Base-by-base conservation (phyloP, 2,329 filamentous ascomycete species). In the Graphium sp. region DNA sequence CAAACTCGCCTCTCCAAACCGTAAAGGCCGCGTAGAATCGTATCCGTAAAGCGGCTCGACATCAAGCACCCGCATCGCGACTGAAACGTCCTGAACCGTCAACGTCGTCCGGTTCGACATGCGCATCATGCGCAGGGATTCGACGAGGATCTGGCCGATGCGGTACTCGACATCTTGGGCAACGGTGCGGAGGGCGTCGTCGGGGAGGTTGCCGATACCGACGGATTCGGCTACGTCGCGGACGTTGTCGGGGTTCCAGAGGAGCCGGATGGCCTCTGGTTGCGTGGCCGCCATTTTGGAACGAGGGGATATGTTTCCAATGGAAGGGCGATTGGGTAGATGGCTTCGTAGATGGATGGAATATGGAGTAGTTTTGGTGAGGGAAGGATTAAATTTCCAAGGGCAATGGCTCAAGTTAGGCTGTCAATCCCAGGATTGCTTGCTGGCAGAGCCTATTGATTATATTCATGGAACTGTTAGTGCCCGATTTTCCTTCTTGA, bases 201-300 rank as follows among this genome's bases (percentile, higher is more conserved):
- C 82, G 47, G 71, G 73, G 24, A 95, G 65, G 31, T 71, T 66
- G 40, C 69, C 60, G 41, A 98, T 85, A 33, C 89, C 89, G 26
- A 95, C 81, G 2, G 89, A 93, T 52, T 98, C 89, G 40, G 89
- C 87, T 35, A 95, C 85, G 50, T 98, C 89, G 42, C 75, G 76
- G 42, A 98, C 81, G 42, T 93, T 95, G 44, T 98, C 89, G 12
- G 81, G 74, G 47, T 94, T 95, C 89, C 89, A 95, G 41, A 94
- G 74, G 16, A 75, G 60, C 44, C n/a, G 57, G 52, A 24, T 54
- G 55, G 41, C 28, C 30, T 12, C 22, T 13, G n/a, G 22, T 25
- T 14, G 23, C 22, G 7, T 17, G 20, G 12, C 26, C 16, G 34
- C 13, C 34, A 35, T 35, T 27, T 10, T 4, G 20, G 12, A 22